Evolutionary conservation across 345 rosid species (phyloP).

Genomic region (Lagerstroemia speciosa): DNA sequence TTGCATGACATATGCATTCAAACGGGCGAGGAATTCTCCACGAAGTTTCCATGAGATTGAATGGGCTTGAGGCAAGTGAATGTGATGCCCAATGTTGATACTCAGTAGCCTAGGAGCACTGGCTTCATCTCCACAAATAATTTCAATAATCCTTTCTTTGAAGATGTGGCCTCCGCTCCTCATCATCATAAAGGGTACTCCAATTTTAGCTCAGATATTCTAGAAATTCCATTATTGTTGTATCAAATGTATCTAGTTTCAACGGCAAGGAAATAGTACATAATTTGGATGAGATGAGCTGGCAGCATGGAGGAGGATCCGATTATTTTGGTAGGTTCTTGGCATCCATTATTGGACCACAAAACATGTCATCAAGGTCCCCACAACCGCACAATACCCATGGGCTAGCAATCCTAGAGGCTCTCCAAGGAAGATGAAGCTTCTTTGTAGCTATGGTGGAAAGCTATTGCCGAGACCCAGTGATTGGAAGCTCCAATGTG

Average conservation of each 20-base stretch:
- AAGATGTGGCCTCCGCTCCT: slow-evolving; percentile 15
- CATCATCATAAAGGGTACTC: not conserved
- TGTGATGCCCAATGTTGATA: slow-evolving; percentile 14
- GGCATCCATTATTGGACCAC: not conserved
- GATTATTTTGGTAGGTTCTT: not conserved
- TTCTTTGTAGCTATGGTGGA: slow-evolving; percentile 86
- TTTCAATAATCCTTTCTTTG: slow-evolving; percentile 25
- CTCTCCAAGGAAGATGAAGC: slow-evolving; percentile 41
- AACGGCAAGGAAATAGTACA: not conserved
- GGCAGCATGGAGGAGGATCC: not conserved
- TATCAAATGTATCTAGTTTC: not conserved
- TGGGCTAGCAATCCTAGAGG: slow-evolving; percentile 21
- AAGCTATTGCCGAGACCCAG: slow-evolving; percentile 68
- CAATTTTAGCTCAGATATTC: not conserved
- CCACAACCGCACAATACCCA: slow-evolving; percentile 29
- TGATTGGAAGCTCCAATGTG: slow-evolving; percentile 82
- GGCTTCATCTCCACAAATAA: slow-evolving; percentile 20
- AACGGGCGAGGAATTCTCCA: slow-evolving; percentile 83
- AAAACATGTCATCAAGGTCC: slow-evolving; percentile 19
- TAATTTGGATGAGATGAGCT: not conserved
- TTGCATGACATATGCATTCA: slow-evolving; percentile 35
- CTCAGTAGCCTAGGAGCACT: slow-evolving; percentile 8
- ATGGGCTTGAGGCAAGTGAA: slow-evolving; percentile 27
- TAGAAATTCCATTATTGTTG: not conserved
- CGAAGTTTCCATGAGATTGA: slow-evolving; percentile 48